These are phyloP conservation scores for Ogataea allantospora DNA, from an alignment of 805 yeast genomes.

Conservation along the genomic window DNA sequence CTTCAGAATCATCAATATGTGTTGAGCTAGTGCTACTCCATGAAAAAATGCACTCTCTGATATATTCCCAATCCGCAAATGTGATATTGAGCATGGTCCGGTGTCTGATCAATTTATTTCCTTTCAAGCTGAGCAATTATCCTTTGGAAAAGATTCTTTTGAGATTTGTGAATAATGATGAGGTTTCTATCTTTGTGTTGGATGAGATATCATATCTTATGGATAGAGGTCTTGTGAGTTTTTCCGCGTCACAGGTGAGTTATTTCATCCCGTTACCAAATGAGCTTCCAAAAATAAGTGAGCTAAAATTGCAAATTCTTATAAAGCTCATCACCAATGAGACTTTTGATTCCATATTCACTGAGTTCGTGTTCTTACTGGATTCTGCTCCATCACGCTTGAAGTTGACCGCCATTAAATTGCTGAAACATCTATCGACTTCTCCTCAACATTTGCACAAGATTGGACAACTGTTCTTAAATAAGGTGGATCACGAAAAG, in stretches of 20 bases:
- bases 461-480: conserved; percentile 63
- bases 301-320: conserved; percentile 59
- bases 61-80: conserved; percentile 52
- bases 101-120: conserved; percentile 56
- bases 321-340: conserved; percentile 54
- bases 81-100: conserved; percentile 62
- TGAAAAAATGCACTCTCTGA: conserved; percentile 43
- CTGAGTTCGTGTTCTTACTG: conserved; percentile 62
- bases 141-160: conserved; percentile 52
- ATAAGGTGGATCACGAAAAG: conserved; percentile 32
- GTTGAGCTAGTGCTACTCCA: conserved; percentile 59
- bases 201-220: conserved; percentile 23
- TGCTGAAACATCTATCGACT: conserved; percentile 39
- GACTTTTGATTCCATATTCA: conserved; percentile 50
- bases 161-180: conserved; percentile 17
- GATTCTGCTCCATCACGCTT: conserved; percentile 23
- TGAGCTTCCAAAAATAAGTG: conserved; percentile 45
- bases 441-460: conserved; percentile 46
- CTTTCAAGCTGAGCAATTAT: conserved; percentile 50
- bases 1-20: conserved; percentile 41
- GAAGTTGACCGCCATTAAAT: conserved; percentile 51
- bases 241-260: conserved; percentile 35
- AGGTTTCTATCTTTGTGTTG: conserved; percentile 11
- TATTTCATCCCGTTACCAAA: conserved; percentile 56
- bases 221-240: conserved; percentile 38